These are phyloP conservation scores for Phytopythium helicoides DNA, from an alignment of 352 stramenopile genomes.

Conservation along the genomic window DNA sequence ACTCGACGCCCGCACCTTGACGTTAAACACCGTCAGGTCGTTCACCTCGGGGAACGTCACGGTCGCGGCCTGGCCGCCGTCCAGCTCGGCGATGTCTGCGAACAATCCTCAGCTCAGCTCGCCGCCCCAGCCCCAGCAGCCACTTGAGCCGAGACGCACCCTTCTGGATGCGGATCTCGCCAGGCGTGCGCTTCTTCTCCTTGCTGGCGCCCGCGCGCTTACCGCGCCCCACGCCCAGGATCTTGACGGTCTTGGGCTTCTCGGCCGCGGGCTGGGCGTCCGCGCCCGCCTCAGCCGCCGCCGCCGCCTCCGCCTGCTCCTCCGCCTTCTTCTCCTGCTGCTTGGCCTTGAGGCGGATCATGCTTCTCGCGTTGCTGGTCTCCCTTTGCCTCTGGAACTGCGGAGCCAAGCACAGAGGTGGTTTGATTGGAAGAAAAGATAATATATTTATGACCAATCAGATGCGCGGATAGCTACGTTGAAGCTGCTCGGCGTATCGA, in stretches of 20 bases:
- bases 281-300: conserved; percentile 18
- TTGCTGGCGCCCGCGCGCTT: conserved; percentile 66
- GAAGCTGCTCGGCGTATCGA: too few species aligned
- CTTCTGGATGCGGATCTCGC: conserved; percentile 99
- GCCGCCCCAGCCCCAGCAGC: background rate
- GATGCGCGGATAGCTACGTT: too few species aligned
- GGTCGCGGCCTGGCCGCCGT: conserved; percentile 94
- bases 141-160: conserved; percentile 44
- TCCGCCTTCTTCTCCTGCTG: conserved; percentile 86
- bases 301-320: conserved; percentile 44
- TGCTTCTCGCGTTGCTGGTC: conserved; percentile 6
- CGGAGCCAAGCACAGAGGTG: too few species aligned
- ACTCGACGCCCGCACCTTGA: conserved; percentile 50
- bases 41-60: conserved; percentile 97
- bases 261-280: conserved; percentile 8
- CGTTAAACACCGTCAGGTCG: conserved; percentile 93
- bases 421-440: too few species aligned
- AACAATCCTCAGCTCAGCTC: background rate
- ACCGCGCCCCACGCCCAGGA: conserved; percentile 77
- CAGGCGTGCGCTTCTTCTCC: conserved; percentile 93
- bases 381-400: too few species aligned
- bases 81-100: conserved; percentile 96
- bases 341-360: conserved; percentile 85
- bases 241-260: conserved; percentile 81
- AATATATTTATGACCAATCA: too few species aligned